Conservation (phyloP, 225 moss, liverwort and hornwort species). For the Sphagnum tenellum region DNA sequence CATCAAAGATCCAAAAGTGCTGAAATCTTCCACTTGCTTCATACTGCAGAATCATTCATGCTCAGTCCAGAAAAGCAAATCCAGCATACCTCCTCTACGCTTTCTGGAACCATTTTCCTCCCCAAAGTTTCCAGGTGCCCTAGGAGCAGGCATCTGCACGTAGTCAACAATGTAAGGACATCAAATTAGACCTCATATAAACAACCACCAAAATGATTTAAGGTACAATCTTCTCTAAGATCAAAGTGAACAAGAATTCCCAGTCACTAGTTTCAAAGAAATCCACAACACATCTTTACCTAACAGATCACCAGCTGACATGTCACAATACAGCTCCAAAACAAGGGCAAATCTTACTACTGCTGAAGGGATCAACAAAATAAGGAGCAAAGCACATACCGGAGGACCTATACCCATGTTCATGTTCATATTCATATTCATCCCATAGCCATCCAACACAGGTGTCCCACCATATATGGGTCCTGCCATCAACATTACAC, state of each 20-base stretch:
- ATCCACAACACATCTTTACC: no score
- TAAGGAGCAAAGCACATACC: slow-evolving; percentile 26
- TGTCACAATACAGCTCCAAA: background rate
- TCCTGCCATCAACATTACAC: slow-evolving; percentile 35
- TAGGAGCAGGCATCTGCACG: slow-evolving; percentile 82
- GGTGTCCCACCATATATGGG: slow-evolving; percentile 81
- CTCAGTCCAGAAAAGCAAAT: slow-evolving; percentile 1
- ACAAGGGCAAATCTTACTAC: background rate
- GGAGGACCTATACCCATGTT: slow-evolving; percentile 79
- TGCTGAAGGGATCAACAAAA: background rate
- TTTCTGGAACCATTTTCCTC: slow-evolving; percentile 98
- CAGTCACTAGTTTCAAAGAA: no score
- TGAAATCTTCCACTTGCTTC: background rate
- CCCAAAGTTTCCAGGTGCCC: slow-evolving; percentile 73
- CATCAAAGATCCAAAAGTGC: no score
- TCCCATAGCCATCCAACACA: slow-evolving; percentile 97
- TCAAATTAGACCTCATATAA: no score
- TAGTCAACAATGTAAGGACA: slow-evolving; percentile 7
- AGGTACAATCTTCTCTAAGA: no score
- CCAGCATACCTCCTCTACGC: slow-evolving; percentile 75
- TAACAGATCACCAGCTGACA: background rate
- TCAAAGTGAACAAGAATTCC: no score
- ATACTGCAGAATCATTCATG: background rate
- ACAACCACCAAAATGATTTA: no score
- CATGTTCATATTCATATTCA: slow-evolving; percentile 76